Percentiles rank a stretch among this genome's conserved stretches.
phyloP scores from a whole-genome alignment of 306 rosid genomes.

The Neltuma alba region DNA sequence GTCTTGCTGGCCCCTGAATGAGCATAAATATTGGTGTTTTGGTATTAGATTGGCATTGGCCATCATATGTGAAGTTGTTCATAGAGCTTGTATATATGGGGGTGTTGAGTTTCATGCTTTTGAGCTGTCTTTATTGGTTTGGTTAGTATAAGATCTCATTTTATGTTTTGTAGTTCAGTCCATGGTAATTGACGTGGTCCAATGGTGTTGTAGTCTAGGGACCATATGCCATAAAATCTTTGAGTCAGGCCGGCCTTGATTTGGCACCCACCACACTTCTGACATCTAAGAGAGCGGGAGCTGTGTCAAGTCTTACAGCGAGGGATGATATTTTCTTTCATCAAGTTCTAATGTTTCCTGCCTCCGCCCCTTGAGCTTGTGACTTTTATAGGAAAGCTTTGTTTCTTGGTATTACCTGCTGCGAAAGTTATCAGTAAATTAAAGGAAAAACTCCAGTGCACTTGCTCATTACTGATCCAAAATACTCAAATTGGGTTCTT shows the following conservation, averaged over 20 bases:
- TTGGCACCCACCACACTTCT: background rate
- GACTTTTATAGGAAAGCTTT: background rate
- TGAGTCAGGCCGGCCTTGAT: background rate
- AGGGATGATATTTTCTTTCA: background rate
- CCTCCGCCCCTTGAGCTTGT: background rate
- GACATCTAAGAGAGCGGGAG: background rate
- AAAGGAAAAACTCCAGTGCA: background rate
- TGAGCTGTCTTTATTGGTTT: slow-evolving; percentile 5
- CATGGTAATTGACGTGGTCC: background rate
- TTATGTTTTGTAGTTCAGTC: background rate
- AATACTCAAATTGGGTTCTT: background rate
- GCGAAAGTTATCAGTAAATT: background rate
- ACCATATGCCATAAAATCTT: background rate
- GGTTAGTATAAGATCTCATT: background rate
- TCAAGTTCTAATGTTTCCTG: background rate
- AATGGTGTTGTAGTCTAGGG: background rate
- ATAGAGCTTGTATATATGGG: background rate
- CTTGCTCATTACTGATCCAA: background rate
- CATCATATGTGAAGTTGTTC: background rate
- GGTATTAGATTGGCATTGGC: background rate
- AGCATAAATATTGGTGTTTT: background rate
- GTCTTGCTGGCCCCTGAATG: background rate
- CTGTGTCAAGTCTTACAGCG: background rate
- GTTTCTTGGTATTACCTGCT: background rate
- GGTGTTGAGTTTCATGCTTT: background rate